Percentiles rank a stretch among this genome's conserved stretches.
Conservation (phyloP, 345 rosid genomes). For the Noccaea bulbosa region DNA sequence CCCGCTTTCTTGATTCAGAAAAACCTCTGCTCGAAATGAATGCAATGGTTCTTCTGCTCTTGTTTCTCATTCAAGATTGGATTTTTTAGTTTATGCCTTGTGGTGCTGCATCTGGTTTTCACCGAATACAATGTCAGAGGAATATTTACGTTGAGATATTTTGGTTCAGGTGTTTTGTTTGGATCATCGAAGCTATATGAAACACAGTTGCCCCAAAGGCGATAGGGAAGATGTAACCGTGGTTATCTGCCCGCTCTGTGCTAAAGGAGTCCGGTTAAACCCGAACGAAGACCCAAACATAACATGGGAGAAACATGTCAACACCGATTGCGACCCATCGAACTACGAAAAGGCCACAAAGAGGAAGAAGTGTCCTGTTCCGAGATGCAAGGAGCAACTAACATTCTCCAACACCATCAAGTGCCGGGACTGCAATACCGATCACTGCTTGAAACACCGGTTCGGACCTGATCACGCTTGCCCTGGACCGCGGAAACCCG, state of each 20-base stretch:
- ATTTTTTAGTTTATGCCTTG: neutral
- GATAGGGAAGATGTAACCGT: constrained; percentile 77
- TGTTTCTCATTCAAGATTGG: neutral
- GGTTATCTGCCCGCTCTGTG: constrained; percentile 89
- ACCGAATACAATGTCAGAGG: neutral
- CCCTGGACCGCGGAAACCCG: constrained; percentile 71
- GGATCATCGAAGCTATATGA: constrained; percentile 83
- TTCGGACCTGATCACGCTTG: constrained; percentile 88
- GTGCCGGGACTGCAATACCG: constrained; percentile 76
- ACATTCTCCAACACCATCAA: constrained; percentile 87
- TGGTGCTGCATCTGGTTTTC: constrained; percentile 14
- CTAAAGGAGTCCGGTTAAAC: constrained; percentile 78
- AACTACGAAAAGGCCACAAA: constrained; percentile 83
- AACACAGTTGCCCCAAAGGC: constrained; percentile 78
- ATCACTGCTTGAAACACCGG: constrained; percentile 93
- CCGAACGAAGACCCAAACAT: constrained; percentile 85
- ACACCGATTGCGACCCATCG: constrained; percentile 84
- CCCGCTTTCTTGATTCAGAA: neutral
- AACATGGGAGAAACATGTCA: constrained; percentile 85
- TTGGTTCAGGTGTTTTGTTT: constrained; percentile 72
- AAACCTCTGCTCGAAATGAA: neutral
- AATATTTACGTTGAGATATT: neutral
- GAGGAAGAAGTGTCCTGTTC: constrained; percentile 91
- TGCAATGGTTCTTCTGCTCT: neutral
- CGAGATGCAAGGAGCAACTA: constrained; percentile 76